Evolutionary conservation across 1,284 basidiomycete species (phyloP).

Genomic region (Leucoagaricus sp.): DNA sequence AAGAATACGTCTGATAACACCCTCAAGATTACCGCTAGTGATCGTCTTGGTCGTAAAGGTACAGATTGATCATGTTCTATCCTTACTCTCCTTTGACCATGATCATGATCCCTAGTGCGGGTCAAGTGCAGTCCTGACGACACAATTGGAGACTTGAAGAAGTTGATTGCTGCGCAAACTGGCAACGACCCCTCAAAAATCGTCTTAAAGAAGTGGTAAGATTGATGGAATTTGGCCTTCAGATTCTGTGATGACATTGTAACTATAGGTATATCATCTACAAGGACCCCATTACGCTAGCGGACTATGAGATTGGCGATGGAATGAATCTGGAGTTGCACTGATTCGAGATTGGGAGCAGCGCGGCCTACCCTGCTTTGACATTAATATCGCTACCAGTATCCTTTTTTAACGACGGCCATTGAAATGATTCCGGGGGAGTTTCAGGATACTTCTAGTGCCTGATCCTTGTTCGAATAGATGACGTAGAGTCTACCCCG

Average conservation of each 20-base stretch:
- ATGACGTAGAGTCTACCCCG: conserved; percentile 2
- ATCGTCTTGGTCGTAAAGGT: conserved; percentile 97
- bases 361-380: neutral
- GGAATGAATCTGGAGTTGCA: conserved; percentile 96
- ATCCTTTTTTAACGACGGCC: neutral
- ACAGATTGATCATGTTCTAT: neutral
- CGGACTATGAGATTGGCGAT: conserved; percentile 94
- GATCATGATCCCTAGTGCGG: conserved; percentile 61
- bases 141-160: conserved; percentile 96
- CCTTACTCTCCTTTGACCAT: neutral
- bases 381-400: neutral
- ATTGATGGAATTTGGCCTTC: neutral
- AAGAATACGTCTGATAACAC: neutral
- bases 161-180: conserved; percentile 94
- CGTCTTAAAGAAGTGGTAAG: conserved; percentile 94
- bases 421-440: no score
- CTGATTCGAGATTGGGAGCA: conserved; percentile 32
- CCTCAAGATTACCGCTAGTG: conserved; percentile 89
- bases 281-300: conserved; percentile 93
- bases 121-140: conserved; percentile 95
- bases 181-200: conserved; percentile 90
- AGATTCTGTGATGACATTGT: neutral
- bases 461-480: no score
- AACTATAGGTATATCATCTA: conserved; percentile 81
- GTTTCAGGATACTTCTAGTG: no score